Conservation (phyloP, 1,284 basidiomycete genomes). For the Rhodotorula sp. region DNA sequence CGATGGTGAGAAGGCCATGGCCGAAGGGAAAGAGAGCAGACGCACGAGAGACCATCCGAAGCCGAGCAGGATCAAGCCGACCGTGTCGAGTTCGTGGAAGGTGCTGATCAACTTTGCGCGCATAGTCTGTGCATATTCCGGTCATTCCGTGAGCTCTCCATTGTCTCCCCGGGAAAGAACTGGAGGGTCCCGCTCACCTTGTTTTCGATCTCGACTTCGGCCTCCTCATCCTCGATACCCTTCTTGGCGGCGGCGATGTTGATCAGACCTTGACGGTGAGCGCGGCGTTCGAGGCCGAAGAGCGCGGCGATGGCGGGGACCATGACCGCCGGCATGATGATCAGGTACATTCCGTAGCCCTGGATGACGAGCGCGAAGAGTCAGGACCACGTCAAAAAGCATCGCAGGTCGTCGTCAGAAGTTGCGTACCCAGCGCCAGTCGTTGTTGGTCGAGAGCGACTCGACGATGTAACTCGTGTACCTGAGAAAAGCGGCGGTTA, state of each 20-base stretch:
- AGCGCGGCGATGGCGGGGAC: slow-evolving; percentile 14
- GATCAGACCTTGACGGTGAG: slow-evolving; percentile 5
- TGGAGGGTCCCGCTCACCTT: not conserved
- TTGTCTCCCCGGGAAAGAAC: not conserved
- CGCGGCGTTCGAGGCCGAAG: slow-evolving; percentile 36
- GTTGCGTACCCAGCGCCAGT: slow-evolving; percentile 7
- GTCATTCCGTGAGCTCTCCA: too few species aligned
- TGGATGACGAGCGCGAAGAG: not conserved
- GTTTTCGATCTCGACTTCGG: not conserved
- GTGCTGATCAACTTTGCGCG: not conserved
- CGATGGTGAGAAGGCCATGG: not conserved
- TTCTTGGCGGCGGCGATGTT: slow-evolving; percentile 15
- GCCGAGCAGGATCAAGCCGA: slow-evolving; percentile 41
- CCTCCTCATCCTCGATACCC: slow-evolving; percentile 8
- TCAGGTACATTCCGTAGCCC: slow-evolving; percentile 39
- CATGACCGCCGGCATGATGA: slow-evolving; percentile 3
- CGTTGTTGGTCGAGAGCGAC: slow-evolving; percentile 15
- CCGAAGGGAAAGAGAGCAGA: not conserved
- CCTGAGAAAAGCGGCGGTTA: not conserved
- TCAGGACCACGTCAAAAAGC: not conserved
- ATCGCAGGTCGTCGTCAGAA: not conserved
- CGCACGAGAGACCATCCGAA: slow-evolving; percentile 32
- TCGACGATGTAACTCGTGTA: slow-evolving; percentile 36
- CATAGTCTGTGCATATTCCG: not conserved
- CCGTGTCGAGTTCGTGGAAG: slow-evolving; percentile 31